Evolutionary conservation across 495 filamentous ascomycete genomes (phyloP).

Genomic region (Aspergillus cavernicola): DNA sequence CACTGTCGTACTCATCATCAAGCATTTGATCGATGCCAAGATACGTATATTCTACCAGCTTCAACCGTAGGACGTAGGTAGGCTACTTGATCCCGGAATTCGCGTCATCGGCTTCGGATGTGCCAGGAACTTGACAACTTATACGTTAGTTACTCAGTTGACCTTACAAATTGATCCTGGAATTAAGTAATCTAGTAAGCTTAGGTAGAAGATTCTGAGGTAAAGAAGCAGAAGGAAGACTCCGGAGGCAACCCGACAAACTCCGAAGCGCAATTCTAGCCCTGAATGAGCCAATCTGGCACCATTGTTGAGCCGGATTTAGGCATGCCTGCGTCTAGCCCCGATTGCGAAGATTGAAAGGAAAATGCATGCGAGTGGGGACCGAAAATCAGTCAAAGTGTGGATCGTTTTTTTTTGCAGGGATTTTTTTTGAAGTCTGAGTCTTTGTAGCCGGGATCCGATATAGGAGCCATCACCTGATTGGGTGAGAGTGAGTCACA

Average conservation of each 20-base stretch:
- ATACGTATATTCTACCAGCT: no score
- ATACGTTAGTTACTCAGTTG: no score
- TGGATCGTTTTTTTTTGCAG: not conserved
- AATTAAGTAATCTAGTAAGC: no score
- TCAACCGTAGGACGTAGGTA: no score
- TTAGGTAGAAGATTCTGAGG: not conserved
- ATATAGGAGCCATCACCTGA: slow-evolving; percentile 12
- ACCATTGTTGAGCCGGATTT: slow-evolving; percentile 15
- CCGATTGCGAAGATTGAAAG: not conserved
- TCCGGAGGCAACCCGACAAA: slow-evolving; percentile 10
- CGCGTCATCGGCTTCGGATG: no score
- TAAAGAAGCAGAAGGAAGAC: not conserved
- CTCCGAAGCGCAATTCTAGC: slow-evolving; percentile 16
- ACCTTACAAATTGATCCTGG: no score
- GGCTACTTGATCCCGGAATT: no score
- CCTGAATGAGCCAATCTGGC: slow-evolving; percentile 21
- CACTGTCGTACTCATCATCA: no score
- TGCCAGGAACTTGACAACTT: no score
- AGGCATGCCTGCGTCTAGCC: slow-evolving; percentile 14
- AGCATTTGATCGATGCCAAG: no score
- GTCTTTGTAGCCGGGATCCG: no score
- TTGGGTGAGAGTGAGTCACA: slow-evolving; percentile 27
- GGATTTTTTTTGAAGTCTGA: slow-evolving; percentile 7
- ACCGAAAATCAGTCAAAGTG: not conserved
- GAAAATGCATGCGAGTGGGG: slow-evolving; percentile 1